Conservation (phyloP, 192 early-diverging fungal genomes). For the Phlyctochytrium arcticum region DNA sequence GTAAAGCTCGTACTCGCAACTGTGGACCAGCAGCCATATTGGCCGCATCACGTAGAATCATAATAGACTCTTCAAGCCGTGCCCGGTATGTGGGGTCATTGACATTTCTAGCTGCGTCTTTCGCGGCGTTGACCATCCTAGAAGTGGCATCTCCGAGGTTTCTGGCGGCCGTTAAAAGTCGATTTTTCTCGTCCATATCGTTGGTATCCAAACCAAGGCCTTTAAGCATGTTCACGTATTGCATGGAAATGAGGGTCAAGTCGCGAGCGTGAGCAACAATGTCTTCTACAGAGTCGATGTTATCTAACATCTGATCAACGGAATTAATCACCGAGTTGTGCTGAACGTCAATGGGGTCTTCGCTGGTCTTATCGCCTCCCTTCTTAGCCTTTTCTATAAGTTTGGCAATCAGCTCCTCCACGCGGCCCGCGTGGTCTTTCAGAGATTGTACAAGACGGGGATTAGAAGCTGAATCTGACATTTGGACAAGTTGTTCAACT, state of each 20-base stretch:
- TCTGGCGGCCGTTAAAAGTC: conserved; percentile 37
- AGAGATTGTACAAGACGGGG: conserved; percentile 21
- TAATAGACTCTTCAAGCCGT: conserved; percentile 16
- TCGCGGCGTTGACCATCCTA: conserved; percentile 45
- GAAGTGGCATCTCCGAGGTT: conserved; percentile 40
- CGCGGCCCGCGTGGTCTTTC: conserved; percentile 32
- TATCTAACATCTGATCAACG: conserved; percentile 35
- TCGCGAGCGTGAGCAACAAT: conserved; percentile 45
- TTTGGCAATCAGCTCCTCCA: conserved; percentile 43
- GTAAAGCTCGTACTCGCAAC: conserved; percentile 33
- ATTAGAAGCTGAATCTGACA: conserved; percentile 15
- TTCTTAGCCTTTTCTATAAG: conserved; percentile 46
- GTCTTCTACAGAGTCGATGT: conserved; percentile 34
- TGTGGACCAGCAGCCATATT: conserved; percentile 35
- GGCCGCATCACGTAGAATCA: conserved; percentile 4
- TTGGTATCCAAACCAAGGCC: conserved; percentile 17
- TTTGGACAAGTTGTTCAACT: conserved; percentile 17
- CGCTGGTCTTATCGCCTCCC: conserved; percentile 10
- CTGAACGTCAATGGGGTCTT: conserved; percentile 36
- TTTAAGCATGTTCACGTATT: conserved; percentile 50
- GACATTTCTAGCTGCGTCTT: conserved; percentile 34
- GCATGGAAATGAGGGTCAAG: conserved; percentile 41
- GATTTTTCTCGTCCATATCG: conserved; percentile 28
- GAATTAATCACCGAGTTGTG: conserved; percentile 41
- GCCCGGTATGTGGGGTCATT: conserved; percentile 21